Base-by-base conservation (phyloP, 768 basidiomycete species). In the Suillus hirtellus region DNA sequence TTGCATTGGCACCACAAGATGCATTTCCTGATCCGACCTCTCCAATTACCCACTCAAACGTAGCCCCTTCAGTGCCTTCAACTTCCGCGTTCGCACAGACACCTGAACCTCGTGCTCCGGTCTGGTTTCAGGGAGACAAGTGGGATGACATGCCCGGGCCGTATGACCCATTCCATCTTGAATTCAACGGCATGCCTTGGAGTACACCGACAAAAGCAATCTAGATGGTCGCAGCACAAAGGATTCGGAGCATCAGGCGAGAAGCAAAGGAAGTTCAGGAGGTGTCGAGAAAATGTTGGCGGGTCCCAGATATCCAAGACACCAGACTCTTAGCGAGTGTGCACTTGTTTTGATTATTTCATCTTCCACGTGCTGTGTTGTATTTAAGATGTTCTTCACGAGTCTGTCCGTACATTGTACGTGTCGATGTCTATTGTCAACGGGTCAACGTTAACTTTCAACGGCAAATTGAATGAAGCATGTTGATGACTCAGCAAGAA, bases 11-110 rank as follows among this genome's bases (percentile, higher is more conserved):
- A 17, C 71, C 73, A 19, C 71, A 68, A 38, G 61, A 71, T 24
- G 67, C 64, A 27, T 72, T 71, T 62, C 72, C 66, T 17, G 65
- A 67, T 46, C 69, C 67, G 47, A 73, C 73, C 19, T 17, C 52
- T 5, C 59, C 66, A 14, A 37, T n/a, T 19, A 5, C 62, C 27
- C 12, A 10, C 14, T 42, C 60, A 35, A n/a, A 60, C 3, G 38
- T 59, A 3, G 5, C 44, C 1, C 12, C 37, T 4, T 6, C 19
- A n/a, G 6, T 59, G 2, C 53, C 15, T 15, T 27, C 17, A 15
- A 35, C 34, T 0, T 12, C 37, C 9, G 7, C 60, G 19, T 60
- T 60, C 31, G 35, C 35, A 11, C 60, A 60, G 54, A 58, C 40
- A 58, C 24, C 24, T 11, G 17, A 27, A 27, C 56, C 40, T 19